Percentiles rank a stretch among this genome's conserved stretches.
phyloP scores from a whole-genome alignment of 2,329 filamentous ascomycete genomes.

The Tympanopsis confertula region DNA sequence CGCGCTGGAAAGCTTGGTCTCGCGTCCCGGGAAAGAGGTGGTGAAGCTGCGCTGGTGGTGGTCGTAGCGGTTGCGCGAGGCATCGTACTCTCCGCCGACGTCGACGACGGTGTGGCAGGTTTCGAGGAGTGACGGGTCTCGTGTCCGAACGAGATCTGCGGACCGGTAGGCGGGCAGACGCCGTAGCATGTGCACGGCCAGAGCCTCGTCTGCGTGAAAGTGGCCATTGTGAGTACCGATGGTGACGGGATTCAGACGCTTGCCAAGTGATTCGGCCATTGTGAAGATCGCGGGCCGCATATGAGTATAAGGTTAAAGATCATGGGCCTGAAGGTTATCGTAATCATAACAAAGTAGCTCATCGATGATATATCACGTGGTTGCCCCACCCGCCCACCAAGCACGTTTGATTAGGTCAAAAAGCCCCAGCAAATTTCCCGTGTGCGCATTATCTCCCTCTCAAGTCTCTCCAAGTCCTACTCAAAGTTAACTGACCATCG shows the following conservation, averaged over 20 bases:
- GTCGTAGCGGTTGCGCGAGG: slow-evolving; percentile 69
- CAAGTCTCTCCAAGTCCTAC: no score
- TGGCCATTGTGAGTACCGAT: slow-evolving; percentile 97
- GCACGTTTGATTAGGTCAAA: no score
- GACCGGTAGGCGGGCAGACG: slow-evolving; percentile 69
- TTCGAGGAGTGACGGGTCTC: slow-evolving; percentile 67
- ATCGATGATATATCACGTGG: no score
- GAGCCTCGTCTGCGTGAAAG: slow-evolving; percentile 96
- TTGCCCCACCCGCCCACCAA: no score
- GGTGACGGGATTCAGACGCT: slow-evolving; percentile 64
- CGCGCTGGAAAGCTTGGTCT: slow-evolving; percentile 84
- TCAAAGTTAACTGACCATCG: no score
- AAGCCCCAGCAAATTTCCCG: no score
- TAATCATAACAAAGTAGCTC: no score
- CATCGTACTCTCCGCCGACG: slow-evolving; percentile 89
- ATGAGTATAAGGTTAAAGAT: no score
- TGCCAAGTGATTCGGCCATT: slow-evolving; percentile 61
- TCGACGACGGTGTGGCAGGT: slow-evolving; percentile 92
- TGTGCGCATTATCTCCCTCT: no score
- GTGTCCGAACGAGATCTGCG: slow-evolving; percentile 71
- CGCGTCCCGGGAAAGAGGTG: slow-evolving; percentile 70
- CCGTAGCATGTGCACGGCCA: slow-evolving; percentile 91
- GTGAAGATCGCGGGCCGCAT: no score
- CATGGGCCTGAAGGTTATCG: no score
- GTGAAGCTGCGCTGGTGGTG: slow-evolving; percentile 92